These are phyloP conservation scores for Metschnikowia aberdeeniae DNA, from an alignment of 805 yeast species.

Conservation along the genomic window DNA sequence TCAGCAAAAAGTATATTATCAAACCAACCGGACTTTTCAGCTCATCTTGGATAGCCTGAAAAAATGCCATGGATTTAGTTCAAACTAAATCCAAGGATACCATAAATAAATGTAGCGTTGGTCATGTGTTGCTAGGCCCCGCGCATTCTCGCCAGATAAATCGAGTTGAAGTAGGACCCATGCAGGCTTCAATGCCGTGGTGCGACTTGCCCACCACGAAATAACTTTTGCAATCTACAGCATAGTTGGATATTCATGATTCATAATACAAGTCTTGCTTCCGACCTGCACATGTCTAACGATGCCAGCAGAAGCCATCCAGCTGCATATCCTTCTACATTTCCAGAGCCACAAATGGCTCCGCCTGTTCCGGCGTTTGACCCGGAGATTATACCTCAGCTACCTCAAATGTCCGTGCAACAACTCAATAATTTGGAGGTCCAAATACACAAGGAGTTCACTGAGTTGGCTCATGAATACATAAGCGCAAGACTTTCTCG, in stretches of 20 bases:
- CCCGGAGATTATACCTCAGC: conserved; percentile 13
- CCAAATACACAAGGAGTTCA: conserved; percentile 22
- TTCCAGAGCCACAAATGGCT: background rate
- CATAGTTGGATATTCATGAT: background rate
- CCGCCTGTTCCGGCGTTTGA: conserved; percentile 6
- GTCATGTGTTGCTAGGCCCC: background rate
- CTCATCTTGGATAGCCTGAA: too few species aligned
- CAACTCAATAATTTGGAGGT: conserved; percentile 23
- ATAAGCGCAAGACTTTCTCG: conserved; percentile 27
- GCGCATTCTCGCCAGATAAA: background rate
- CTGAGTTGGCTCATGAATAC: conserved; percentile 22
- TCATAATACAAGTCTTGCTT: background rate
- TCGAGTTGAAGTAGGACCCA: background rate
- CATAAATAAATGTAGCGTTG: too few species aligned
- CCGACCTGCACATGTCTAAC: background rate
- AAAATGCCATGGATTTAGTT: too few species aligned
- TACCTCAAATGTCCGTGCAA: conserved; percentile 21
- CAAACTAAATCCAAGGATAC: too few species aligned
- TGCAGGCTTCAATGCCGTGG: conserved; percentile 5
- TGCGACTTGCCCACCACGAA: conserved; percentile 5
- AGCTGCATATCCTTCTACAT: background rate
- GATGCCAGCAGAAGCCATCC: background rate
- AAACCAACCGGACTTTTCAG: too few species aligned
- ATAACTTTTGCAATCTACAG: conserved; percentile 6
- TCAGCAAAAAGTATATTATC: too few species aligned